phyloP scores from a whole-genome alignment of 345 rosid species.

The Ceriops zippeliana region DNA sequence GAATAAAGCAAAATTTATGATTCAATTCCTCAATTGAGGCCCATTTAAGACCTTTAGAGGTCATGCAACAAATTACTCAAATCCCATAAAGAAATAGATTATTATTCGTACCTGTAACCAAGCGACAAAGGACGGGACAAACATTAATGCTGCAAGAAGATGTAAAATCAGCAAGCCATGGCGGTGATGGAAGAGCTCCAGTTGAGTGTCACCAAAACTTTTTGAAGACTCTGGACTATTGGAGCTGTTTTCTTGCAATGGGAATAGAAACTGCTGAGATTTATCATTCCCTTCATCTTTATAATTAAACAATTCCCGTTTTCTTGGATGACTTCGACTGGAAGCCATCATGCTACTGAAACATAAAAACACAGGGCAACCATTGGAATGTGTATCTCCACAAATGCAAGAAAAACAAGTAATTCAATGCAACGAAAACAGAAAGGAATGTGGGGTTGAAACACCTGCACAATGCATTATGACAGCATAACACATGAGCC shows the following conservation, averaged over 20 bases:
- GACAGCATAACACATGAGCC: slow-evolving; percentile 68
- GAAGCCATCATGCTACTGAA: slow-evolving; percentile 70
- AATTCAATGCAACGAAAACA: slow-evolving; percentile 1
- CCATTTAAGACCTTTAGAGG: neutral
- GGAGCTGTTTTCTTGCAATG: slow-evolving; percentile 37
- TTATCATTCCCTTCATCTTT: slow-evolving; percentile 33
- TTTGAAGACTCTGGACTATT: slow-evolving; percentile 40
- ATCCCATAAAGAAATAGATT: neutral
- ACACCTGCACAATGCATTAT: slow-evolving; percentile 77
- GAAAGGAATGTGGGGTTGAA: slow-evolving; percentile 1
- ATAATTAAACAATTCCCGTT: slow-evolving; percentile 45
- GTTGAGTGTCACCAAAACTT: slow-evolving; percentile 71
- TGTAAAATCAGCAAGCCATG: slow-evolving; percentile 82
- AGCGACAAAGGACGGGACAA: slow-evolving; percentile 81
- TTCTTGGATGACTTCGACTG: slow-evolving; percentile 48
- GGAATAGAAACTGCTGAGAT: slow-evolving; percentile 33
- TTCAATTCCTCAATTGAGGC: neutral
- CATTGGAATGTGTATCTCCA: slow-evolving; percentile 21
- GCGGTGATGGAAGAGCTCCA: slow-evolving; percentile 73
- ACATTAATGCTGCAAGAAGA: slow-evolving; percentile 76
- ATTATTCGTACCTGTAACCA: slow-evolving; percentile 75
- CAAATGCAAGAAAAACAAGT: slow-evolving; percentile 5
- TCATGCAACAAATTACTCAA: neutral
- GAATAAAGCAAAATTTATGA: neutral
- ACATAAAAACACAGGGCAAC: slow-evolving; percentile 29